Evolutionary conservation across 2,329 filamentous ascomycete species (phyloP), one percentile per base, ranked within the genome.

Genomic region (Pseudogymnoascus sp.): DNA sequence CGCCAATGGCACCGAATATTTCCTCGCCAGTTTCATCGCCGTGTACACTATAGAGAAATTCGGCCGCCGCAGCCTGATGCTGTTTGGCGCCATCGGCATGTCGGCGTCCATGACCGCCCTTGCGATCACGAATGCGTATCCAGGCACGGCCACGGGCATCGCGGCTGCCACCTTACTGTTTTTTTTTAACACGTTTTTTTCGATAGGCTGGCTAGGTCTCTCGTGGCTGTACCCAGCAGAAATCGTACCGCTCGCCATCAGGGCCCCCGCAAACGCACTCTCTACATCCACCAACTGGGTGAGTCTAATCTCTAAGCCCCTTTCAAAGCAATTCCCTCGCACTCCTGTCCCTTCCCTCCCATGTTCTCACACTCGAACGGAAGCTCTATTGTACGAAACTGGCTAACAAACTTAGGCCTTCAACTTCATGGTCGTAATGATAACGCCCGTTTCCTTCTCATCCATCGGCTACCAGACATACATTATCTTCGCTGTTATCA

Each of bases 31-130:
- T 0, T 73, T 73, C 30, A 68, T 77, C 6, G 75, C 75, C 1
- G 66, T 77, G 3, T 73, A 73, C 14, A 72, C 75, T 2, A 79
- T 81, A 60, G 79, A 81, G 72, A 80, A 82, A 1, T 82, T 87
- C 3, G 87, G 87, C 9, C 84, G 89, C 28, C 81, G 88, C 16
- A 82, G 83, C 69, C 80, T 91, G 64, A 91, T 92, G 86, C 75
- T 91, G 16, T 83, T 90, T 65, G 88, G 87, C 59, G 84, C 84
- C 0, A 75, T 81, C 30, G 84, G 84, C 0, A 85, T 86, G 78
- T 84, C 84, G 22, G 71, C 79, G 2, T 86, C 84, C 52, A 90
- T 91, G 88, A 81, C 84, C 1, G 79, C 90, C 38, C 76, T 85
- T 7, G 72, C 73, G 1, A 72, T 70, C 39, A 67, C 65, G 23